Conservation (phyloP, 1,284 basidiomycete genomes). For the Trametes sp. region DNA sequence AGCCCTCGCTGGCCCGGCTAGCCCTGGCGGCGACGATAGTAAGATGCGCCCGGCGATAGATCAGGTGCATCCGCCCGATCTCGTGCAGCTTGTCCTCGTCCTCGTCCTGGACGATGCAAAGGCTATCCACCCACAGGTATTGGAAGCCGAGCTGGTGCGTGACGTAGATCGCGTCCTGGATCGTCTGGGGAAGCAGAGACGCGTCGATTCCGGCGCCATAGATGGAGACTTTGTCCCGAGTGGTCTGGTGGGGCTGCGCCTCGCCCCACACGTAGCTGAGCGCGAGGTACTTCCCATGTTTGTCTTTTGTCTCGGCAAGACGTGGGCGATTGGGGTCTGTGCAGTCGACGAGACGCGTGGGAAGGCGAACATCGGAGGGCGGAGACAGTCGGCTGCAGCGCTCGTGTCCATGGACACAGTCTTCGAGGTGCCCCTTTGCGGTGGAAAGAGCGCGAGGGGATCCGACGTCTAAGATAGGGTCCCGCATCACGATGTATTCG, state of each 20-base stretch:
- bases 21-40: constrained; percentile 14
- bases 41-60: constrained; percentile 7
- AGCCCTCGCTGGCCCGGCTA: not conserved
- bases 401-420: not conserved
- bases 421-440: not conserved
- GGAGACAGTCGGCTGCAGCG: not conserved
- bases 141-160: constrained; percentile 5
- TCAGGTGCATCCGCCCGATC: constrained; percentile 4
- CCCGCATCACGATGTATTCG: not conserved
- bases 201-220: not conserved
- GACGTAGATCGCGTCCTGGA: constrained; percentile 8
- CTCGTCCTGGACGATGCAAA: constrained; percentile 15
- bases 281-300: constrained; percentile 8
- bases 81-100: constrained; percentile 6
- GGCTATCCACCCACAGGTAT: constrained; percentile 10
- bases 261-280: constrained; percentile 29
- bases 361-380: not conserved
- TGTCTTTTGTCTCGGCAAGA: not conserved
- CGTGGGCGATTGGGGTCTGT: constrained; percentile 1
- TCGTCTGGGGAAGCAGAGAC: constrained; percentile 3
- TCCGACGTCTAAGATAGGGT: not conserved
- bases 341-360: constrained; percentile 22
- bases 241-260: constrained; percentile 13
- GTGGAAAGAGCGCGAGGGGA: not conserved
- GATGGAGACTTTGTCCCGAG: not conserved